Evolutionary conservation across 805 yeast species (phyloP), one percentile per base, ranked within the genome.

Genomic region (Grigorovia yakushimaensis): DNA sequence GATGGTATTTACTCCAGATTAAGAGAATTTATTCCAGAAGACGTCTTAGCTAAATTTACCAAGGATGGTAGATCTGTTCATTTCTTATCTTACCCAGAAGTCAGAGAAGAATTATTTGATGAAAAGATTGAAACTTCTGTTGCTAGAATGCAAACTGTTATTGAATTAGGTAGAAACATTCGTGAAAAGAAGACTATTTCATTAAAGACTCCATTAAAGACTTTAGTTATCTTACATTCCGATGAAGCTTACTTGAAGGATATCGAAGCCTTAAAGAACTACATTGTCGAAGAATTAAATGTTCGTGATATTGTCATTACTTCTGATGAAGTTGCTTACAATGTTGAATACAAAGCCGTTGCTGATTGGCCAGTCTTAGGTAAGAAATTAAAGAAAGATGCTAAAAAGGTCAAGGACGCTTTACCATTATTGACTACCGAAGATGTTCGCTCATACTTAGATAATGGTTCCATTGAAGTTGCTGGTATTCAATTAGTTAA

Each of bases 321-420:
- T 19, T 75, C 85, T 21, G 96, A 93, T 63, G 99, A 93, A 72
- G 81, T 75, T 57, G 81, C 83, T 62, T 91, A 89, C 64, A 93
- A 89, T 59, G 98, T 93, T 51, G 85, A 83, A 65, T 91, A 89
- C 74, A 79, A 77, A 54, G 97, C 91, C 40, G 94, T 86, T 67
- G 98, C 98, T 43, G 99, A 93, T 73, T 93, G 99, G 98, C 96
- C 98, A 49, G 87, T 88, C 19, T 77, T 93, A 57, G 99, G 99
- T 72, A 93, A 91, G 77, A 93, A 93, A 71, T 78, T 93, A 69
- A 91, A 88, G 80, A 81, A 82, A 65, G 98, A 89, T 59, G 94
- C 86, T 51, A 88, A 85, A 72, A 82, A 79, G 67, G 98, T 93
- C 51, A 94, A 91, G 76, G 95, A 82, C 61, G 98, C 94, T 17